A percentile compares a stretch with the other conserved stretches of the same genome.
phyloP scores from a whole-genome alignment of 345 rosid species.

The Durio zibethinus region DNA sequence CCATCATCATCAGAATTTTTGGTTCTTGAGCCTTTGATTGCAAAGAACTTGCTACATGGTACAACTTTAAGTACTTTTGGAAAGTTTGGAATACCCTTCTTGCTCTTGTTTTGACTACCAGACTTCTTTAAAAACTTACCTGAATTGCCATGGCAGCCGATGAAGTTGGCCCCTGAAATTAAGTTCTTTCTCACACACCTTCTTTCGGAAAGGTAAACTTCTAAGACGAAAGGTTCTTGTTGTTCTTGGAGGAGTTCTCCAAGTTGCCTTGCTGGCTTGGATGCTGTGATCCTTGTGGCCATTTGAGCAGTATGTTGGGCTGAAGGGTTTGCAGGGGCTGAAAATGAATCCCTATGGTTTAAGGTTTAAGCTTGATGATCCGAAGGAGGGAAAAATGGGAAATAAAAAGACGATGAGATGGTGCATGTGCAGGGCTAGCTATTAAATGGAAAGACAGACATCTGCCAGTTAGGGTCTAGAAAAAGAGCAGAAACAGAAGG shows the following conservation, averaged over 20 bases:
- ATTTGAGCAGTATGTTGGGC: slow-evolving; percentile 21
- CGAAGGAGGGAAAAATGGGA: neutral
- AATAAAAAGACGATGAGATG: slow-evolving; percentile 4
- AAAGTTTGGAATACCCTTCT: slow-evolving; percentile 19
- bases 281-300: slow-evolving; percentile 17
- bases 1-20: slow-evolving; percentile 12
- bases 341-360: slow-evolving; percentile 16
- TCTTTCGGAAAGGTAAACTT: slow-evolving; percentile 43
- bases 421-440: slow-evolving; percentile 6
- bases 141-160: slow-evolving; percentile 19
- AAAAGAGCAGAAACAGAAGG: slow-evolving; percentile 2
- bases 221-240: slow-evolving; percentile 56
- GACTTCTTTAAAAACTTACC: slow-evolving; percentile 18
- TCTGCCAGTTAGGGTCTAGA: slow-evolving; percentile 33
- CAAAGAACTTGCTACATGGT: slow-evolving; percentile 20
- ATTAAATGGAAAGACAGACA: slow-evolving; percentile 29
- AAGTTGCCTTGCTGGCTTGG: slow-evolving; percentile 36
- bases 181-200: slow-evolving; percentile 23
- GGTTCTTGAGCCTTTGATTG: slow-evolving; percentile 18
- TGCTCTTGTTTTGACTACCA: slow-evolving; percentile 6
- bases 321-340: neutral
- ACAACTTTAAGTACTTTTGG: slow-evolving; percentile 31
- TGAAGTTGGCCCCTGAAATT: slow-evolving; percentile 5
- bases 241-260: slow-evolving; percentile 50
- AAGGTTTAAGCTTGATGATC: neutral